Base-by-base conservation (phyloP, 208 protist species). In the Crithidia expoeki region DNA sequence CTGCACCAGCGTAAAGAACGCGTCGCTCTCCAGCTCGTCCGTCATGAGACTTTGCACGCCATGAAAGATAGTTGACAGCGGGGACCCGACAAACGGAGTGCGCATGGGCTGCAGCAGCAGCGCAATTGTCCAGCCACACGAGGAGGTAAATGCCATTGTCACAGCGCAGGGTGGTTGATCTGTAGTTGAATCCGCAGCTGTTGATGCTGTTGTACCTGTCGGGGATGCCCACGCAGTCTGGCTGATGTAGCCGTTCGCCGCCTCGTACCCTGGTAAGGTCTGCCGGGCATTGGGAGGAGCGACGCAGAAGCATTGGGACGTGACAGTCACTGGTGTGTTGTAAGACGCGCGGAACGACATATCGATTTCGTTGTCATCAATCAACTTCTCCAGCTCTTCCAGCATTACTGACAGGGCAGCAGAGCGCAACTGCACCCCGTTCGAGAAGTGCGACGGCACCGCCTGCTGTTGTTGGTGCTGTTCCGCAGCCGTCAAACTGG, bases 71-170 rank as follows among this genome's bases (percentile, higher is more conserved):
- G 70, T 55, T 4, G 74, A 56, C 42, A 93, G 76, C n/a, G 88
- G 74, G 16, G 84, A 19, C 16, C 88, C 88, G 27, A 78, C 66
- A 64, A 84, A 93, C 21, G 72, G 80, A 50, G 68, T 74, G 11
- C 74, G 62, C 57, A 74, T 79, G 10, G 74, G 66, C 51, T 81
- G 76, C 27, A 89, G 72, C 19, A 72, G 62, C 36, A 89, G 44
- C 47, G 76, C 68, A 23, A 93, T 68, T 16, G 77, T 81, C 88
- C 88, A 93, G 1, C 85, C 88, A 4, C 53, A 51, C 17, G 59
- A 57, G 30, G 74, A 80, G 38, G 73, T 72, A 60, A 87, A 68
- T 51, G 77, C 73, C 38, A 86, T 44, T 7, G 72, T 72, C 25
- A 90, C 51, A 9, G 25, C 53, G 23, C 32, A 47, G 14, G 58